These are phyloP conservation scores for Paecilomyces dactylethromorphus DNA, from an alignment of 2,329 filamentous ascomycete genomes.

Conservation along the genomic window DNA sequence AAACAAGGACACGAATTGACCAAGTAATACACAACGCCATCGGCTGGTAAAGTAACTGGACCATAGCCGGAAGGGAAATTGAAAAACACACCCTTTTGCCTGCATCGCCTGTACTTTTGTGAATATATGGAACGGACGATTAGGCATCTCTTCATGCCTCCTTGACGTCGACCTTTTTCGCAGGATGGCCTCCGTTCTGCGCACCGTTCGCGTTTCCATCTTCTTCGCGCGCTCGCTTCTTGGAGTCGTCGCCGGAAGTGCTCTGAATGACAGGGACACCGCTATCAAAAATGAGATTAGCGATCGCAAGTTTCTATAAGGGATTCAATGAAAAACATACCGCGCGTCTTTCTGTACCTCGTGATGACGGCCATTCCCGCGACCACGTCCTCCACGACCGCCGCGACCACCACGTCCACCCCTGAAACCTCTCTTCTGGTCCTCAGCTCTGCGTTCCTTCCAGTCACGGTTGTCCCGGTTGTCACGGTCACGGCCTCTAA, in stretches of 20 bases:
- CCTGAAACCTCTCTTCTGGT: slow-evolving; percentile 37
- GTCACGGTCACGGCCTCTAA: slow-evolving; percentile 35
- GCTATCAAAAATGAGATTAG: slow-evolving; percentile 21
- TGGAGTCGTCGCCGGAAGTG: slow-evolving; percentile 18
- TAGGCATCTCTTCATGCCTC: slow-evolving; percentile 19
- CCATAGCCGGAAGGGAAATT: background rate
- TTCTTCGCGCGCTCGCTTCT: slow-evolving; percentile 43
- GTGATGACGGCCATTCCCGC: slow-evolving; percentile 14
- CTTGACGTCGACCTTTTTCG: slow-evolving; percentile 45
- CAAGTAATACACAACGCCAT: slow-evolving; percentile 1
- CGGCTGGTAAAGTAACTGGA: background rate
- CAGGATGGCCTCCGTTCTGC: slow-evolving; percentile 24
- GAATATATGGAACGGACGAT: background rate
- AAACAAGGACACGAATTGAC: background rate
- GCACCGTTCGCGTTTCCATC: slow-evolving; percentile 19
- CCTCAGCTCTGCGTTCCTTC: slow-evolving; percentile 38
- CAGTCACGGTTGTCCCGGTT: slow-evolving; percentile 32
- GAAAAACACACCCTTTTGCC: background rate
- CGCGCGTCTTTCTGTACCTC: slow-evolving; percentile 35
- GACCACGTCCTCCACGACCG: slow-evolving; percentile 12
- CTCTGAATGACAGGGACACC: slow-evolving; percentile 40
- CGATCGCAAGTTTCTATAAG: background rate
- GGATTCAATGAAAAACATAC: slow-evolving; percentile 19
- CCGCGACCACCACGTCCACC: slow-evolving; percentile 23
- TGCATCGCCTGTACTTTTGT: background rate